Evolutionary conservation across 106 monocot genomes (phyloP).

Genomic region (Posidonia australis): DNA sequence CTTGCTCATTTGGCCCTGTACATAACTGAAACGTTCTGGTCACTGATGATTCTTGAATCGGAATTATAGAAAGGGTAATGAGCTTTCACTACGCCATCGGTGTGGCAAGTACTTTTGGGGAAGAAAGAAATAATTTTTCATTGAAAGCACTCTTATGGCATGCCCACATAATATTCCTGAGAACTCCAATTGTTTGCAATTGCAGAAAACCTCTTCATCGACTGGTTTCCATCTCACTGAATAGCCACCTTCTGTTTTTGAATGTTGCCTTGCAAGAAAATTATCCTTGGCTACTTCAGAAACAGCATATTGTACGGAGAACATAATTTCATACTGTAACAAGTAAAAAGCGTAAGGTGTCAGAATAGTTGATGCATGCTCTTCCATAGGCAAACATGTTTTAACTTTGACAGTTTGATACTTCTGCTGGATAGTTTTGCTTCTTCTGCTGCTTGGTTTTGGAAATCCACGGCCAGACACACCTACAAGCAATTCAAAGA

Average conservation of each 20-base stretch:
- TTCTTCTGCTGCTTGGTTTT: slow-evolving; percentile 77
- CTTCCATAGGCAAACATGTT: slow-evolving; percentile 78
- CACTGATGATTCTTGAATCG: slow-evolving; percentile 63
- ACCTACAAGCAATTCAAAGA: slow-evolving; percentile 34
- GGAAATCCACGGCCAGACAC: slow-evolving; percentile 69
- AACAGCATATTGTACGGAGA: slow-evolving; percentile 64
- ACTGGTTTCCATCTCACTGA: slow-evolving; percentile 40
- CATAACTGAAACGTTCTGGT: slow-evolving; percentile 68
- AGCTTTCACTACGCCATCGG: slow-evolving; percentile 52
- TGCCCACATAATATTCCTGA: slow-evolving; percentile 62
- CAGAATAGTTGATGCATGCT: slow-evolving; percentile 65
- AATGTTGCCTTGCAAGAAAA: slow-evolving; percentile 54
- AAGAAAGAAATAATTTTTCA: slow-evolving; percentile 61
- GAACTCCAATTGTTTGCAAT: slow-evolving; percentile 66
- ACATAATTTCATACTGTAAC: slow-evolving; percentile 64
- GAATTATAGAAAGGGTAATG: slow-evolving; percentile 57
- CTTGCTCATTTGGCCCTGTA: slow-evolving; percentile 57
- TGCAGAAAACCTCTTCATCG: slow-evolving; percentile 54
- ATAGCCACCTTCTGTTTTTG: slow-evolving; percentile 47
- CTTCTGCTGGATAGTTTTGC: slow-evolving; percentile 39
- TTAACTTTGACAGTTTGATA: slow-evolving; percentile 35
- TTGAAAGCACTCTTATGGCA: slow-evolving; percentile 45
- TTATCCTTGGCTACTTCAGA: slow-evolving; percentile 41
- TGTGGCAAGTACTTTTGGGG: slow-evolving; percentile 50
- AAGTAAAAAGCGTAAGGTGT: slow-evolving; percentile 57